These are phyloP conservation scores for Colletotrichum sp. DNA, from an alignment of 2,329 filamentous ascomycete species.

Conservation along the genomic window DNA sequence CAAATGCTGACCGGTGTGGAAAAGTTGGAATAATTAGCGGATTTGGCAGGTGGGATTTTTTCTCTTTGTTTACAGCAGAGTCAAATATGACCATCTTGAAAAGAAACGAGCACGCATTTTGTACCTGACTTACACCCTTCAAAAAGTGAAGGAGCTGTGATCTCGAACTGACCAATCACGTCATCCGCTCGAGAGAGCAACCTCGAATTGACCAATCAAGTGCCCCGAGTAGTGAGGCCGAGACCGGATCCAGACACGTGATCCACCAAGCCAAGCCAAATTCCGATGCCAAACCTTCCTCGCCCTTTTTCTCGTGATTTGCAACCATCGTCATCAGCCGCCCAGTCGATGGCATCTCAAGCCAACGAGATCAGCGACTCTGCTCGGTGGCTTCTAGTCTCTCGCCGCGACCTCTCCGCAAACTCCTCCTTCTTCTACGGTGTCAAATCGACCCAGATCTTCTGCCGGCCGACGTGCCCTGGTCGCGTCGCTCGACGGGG, in stretches of 20 bases:
- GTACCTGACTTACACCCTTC: not conserved
- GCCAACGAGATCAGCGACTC: not conserved
- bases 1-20: not conserved
- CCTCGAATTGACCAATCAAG: not conserved
- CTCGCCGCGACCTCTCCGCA: not conserved
- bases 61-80: not conserved
- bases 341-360: not conserved
- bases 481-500: not conserved
- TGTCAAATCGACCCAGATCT: not conserved
- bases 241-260: not conserved
- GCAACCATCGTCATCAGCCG: not conserved
- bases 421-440: not conserved
- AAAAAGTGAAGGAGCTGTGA: not conserved
- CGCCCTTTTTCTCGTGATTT: not conserved
- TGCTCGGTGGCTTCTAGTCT: not conserved
- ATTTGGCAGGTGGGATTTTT: not conserved
- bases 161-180: not conserved
- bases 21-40: not conserved
- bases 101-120: not conserved
- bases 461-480: not conserved
- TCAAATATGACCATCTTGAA: not conserved
- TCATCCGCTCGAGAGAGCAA: not conserved
- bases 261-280: not conserved
- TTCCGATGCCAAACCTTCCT: not conserved
- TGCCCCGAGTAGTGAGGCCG: not conserved